Evolutionary conservation across 2,329 filamentous ascomycete genomes (phyloP).

Genomic region (Aspergillus amoenus): DNA sequence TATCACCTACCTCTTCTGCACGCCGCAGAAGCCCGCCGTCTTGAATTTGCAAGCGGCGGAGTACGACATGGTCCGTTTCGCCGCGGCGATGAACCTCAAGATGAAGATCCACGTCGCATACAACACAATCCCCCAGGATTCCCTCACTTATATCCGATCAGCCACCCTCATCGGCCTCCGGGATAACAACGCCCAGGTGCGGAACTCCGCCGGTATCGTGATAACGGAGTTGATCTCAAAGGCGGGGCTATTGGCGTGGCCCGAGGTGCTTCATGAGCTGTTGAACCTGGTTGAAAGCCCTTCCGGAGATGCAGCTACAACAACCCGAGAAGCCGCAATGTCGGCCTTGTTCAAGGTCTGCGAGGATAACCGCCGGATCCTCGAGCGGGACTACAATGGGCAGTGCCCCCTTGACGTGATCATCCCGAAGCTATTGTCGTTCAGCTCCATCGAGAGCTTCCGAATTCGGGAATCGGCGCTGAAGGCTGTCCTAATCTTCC

Average conservation of each 20-base stretch:
- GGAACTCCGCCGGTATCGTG: conserved; percentile 86
- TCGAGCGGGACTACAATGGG: conserved; percentile 85
- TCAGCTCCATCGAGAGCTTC: conserved; percentile 72
- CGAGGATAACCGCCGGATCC: conserved; percentile 85
- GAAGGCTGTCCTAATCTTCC: conserved; percentile 86
- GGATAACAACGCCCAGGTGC: conserved; percentile 78
- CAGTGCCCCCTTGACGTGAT: conserved; percentile 85
- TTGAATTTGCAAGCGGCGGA: conserved; percentile 59
- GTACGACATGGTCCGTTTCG: conserved; percentile 76
- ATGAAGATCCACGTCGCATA: conserved; percentile 80
- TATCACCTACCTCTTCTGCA: conserved; percentile 85
- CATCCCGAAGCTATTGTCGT: conserved; percentile 85
- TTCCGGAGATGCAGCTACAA: conserved; percentile 63
- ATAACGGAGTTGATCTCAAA: conserved; percentile 87
- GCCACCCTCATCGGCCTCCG: conserved; percentile 76
- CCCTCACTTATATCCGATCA: conserved; percentile 74
- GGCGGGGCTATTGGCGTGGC: conserved; percentile 86
- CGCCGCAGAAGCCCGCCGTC: conserved; percentile 57
- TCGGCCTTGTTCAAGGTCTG: conserved; percentile 91
- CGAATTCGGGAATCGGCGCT: conserved; percentile 80
- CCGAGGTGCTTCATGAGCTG: conserved; percentile 81
- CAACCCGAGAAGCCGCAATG: conserved; percentile 91
- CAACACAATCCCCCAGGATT: conserved; percentile 71
- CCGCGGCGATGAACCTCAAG: conserved; percentile 92
- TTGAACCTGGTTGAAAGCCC: conserved; percentile 74